A percentile compares a stretch with the other conserved stretches of the same genome.
These are phyloP conservation scores for Ophiocytium majus DNA, from an alignment of 352 stramenopile genomes.

Conservation along the genomic window DNA sequence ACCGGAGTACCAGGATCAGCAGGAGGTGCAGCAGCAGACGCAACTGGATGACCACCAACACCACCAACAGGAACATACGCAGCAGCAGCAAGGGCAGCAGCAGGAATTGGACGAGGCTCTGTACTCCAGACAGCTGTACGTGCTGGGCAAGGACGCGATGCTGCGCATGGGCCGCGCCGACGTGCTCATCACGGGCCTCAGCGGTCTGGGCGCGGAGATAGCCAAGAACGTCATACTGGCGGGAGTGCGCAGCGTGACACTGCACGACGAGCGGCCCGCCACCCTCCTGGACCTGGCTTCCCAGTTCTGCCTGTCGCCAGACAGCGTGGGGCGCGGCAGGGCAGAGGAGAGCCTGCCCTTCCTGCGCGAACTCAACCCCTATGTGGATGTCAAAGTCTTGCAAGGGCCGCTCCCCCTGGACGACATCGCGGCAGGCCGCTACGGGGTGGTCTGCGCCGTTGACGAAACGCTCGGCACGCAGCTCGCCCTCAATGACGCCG, in stretches of 20 bases:
- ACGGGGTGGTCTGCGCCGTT: slow-evolving; percentile 39
- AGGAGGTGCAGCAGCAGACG: too few relatives aligned
- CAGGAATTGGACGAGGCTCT: slow-evolving; percentile 44
- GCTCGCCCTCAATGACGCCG: slow-evolving; percentile 45
- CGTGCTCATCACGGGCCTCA: slow-evolving; percentile 86
- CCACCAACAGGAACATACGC: not conserved
- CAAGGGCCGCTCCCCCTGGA: slow-evolving; percentile 43
- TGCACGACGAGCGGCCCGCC: slow-evolving; percentile 83
- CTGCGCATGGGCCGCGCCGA: slow-evolving; percentile 88
- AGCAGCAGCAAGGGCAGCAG: not conserved
- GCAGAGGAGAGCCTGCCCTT: slow-evolving; percentile 38
- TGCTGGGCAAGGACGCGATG: slow-evolving; percentile 98
- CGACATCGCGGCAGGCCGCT: slow-evolving; percentile 26
- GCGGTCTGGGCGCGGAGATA: slow-evolving; percentile 75
- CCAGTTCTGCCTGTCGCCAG: slow-evolving; percentile 86
- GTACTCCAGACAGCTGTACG: slow-evolving; percentile 88
- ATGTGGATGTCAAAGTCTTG: slow-evolving; percentile 48
- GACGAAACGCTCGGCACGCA: slow-evolving; percentile 44
- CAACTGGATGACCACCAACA: too few relatives aligned
- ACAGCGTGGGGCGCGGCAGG: not conserved
- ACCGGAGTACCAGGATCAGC: too few relatives aligned
- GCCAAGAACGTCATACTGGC: slow-evolving; percentile 98
- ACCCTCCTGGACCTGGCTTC: slow-evolving; percentile 64
- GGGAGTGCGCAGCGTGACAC: slow-evolving; percentile 85
- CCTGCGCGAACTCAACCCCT: slow-evolving; percentile 54